Evolutionary conservation across 352 stramenopile genomes (phyloP), one percentile per base, ranked within the genome.

Genomic region (Phytophthora boehmeriae): DNA sequence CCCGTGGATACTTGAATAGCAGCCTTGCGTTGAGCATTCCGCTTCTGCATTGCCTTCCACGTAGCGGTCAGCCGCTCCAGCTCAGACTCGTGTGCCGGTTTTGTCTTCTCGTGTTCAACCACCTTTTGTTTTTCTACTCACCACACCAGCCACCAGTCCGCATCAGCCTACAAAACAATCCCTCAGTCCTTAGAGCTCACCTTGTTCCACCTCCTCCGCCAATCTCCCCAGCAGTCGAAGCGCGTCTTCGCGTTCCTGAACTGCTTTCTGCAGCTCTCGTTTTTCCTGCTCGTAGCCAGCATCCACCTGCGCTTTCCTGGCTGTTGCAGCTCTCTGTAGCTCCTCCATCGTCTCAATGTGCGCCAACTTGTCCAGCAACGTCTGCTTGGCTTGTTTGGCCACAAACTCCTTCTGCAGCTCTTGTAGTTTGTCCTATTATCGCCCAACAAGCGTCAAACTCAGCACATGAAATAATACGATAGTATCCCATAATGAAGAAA

Each of bases 1-100:
- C 70, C 67, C 5, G 80, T 92, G 5, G 82, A 56, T 62, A 93
- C 80, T 39, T 92, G 85, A 42, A 93, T 82, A 30, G 73, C 66
- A 0, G 82, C 80, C 43, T 90, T 93, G 35, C 85, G 78, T 32
- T 85, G 78, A 4, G 85, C 85, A 23, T 93, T 92, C 30, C 64
- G 76, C 59, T 81, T 76, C 66, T 93, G 85, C 22, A 90, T 74
- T 54, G 86, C 68, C 53, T 92, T 90, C 80, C 80, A 92, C 47
- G 82, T 59, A 5, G 60, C 56, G 17, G 78, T 85, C 8, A 91
- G 64, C 36, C 76, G 69, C 19, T 73, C 71, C 32, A 89, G 19
- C 54, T 91, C 79, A 8, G 44, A 73, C 42, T 88, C 78, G 36
- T 86, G 78, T 11, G 61, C 68, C 4, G 74, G 56, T 2, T 70